Evolutionary conservation across 2,329 filamentous ascomycete species (phyloP).

Genomic region (Xylariaceae sp.): DNA sequence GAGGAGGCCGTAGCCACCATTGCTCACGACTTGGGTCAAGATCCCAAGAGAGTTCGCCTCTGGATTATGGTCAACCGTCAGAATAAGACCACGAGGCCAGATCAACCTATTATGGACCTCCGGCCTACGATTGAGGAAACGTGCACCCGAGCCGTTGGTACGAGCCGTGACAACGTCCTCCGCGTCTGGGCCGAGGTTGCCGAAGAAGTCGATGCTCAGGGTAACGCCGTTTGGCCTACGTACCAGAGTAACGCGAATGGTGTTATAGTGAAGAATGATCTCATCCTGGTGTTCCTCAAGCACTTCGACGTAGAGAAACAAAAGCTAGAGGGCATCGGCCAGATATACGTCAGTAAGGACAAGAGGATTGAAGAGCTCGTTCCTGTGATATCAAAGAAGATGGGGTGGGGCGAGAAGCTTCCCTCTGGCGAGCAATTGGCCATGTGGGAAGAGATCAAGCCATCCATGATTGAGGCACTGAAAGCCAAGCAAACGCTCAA

Average conservation of each 20-base stretch:
- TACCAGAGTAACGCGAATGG: constrained; percentile 53
- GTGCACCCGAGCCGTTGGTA: constrained; percentile 41
- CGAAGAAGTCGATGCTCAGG: constrained; percentile 60
- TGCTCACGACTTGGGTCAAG: constrained; percentile 62
- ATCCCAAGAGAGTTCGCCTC: constrained; percentile 67
- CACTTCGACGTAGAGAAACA: constrained; percentile 79
- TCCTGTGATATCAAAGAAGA: constrained; percentile 69
- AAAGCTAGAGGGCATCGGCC: constrained; percentile 67
- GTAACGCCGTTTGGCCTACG: constrained; percentile 66
- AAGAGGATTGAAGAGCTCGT: constrained; percentile 84
- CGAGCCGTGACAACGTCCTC: constrained; percentile 65
- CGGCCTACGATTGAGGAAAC: constrained; percentile 72
- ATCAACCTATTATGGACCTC: constrained; percentile 75
- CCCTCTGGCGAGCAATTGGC: constrained; percentile 54
- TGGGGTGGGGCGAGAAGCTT: constrained; percentile 79
- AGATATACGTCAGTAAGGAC: constrained; percentile 81
- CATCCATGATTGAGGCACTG: constrained; percentile 91
- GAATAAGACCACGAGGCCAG: constrained; percentile 91
- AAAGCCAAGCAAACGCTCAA: constrained; percentile 87
- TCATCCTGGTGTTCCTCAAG: constrained; percentile 84
- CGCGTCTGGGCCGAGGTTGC: constrained; percentile 83
- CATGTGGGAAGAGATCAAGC: constrained; percentile 98
- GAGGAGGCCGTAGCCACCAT: constrained; percentile 67
- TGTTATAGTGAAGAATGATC: constrained; percentile 53
- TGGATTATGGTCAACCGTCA: constrained; percentile 99